Conservation (phyloP, 768 basidiomycete species). For the Leccinum imitatum region DNA sequence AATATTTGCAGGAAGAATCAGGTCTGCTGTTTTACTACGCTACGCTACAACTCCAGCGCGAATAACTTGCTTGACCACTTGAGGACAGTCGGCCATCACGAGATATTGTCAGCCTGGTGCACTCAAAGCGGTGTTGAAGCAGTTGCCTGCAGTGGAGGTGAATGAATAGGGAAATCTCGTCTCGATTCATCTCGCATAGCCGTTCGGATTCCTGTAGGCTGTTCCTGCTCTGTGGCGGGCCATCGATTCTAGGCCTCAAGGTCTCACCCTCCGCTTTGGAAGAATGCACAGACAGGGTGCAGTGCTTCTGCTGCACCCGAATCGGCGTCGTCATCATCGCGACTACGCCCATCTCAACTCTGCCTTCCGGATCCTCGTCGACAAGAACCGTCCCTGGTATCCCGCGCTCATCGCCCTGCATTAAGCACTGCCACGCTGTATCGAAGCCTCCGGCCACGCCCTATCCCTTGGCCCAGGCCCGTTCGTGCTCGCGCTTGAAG, state of each 20-base stretch:
- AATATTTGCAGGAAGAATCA: too few species aligned
- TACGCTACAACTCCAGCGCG: too few species aligned
- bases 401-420: constrained; percentile 57
- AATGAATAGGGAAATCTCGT: too few species aligned
- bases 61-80: too few species aligned
- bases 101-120: too few species aligned
- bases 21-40: too few species aligned
- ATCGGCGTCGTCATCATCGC: background rate
- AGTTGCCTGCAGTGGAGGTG: constrained; percentile 12
- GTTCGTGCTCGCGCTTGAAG: constrained; percentile 63
- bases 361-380: constrained; percentile 63
- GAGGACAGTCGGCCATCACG: too few species aligned
- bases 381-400: constrained; percentile 30
- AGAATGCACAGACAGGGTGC: constrained; percentile 34
- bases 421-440: constrained; percentile 44
- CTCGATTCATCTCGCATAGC: background rate
- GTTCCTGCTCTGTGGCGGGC: background rate
- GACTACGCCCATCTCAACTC: constrained; percentile 57
- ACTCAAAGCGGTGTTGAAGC: too few species aligned
- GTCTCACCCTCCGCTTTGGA: constrained; percentile 44
- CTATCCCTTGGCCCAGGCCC: constrained; percentile 71
- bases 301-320: background rate
- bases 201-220: background rate
- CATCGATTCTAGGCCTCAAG: constrained; percentile 45
- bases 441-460: constrained; percentile 45